Percentiles rank a stretch among this genome's conserved stretches.
phyloP scores from a whole-genome alignment of 441 rosid genomes.

The Lepidium campestre region DNA sequence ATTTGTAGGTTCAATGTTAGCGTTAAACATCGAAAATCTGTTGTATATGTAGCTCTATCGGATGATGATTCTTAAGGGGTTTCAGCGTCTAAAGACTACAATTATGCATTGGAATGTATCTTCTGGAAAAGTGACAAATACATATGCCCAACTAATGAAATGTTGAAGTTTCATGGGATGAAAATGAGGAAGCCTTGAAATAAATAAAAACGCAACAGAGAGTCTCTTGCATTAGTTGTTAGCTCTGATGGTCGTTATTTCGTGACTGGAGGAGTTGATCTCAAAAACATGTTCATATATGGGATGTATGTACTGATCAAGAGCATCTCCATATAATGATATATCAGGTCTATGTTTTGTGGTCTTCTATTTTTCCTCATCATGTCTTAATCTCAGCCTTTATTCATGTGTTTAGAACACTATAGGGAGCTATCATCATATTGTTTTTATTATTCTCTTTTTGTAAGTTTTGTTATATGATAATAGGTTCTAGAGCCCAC shows the following conservation, averaged over 20 bases:
- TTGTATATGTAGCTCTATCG: conserved; percentile 71
- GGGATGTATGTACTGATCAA: conserved; percentile 74
- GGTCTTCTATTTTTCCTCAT: neutral
- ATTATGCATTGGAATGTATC: conserved; percentile 83
- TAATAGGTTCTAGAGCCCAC: conserved; percentile 43
- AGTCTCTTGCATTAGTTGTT: conserved; percentile 73
- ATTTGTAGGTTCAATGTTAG: conserved; percentile 39
- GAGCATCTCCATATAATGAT: conserved; percentile 70
- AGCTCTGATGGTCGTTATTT: conserved; percentile 90
- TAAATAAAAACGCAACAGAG: conserved; percentile 59
- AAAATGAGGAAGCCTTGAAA: conserved; percentile 60
- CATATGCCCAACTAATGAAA: conserved; percentile 71
- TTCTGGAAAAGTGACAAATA: conserved; percentile 57
- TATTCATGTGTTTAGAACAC: conserved; percentile 27
- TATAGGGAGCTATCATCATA: too few species aligned
- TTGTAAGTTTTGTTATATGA: conserved; percentile 9
- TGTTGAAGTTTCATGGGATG: conserved; percentile 64
- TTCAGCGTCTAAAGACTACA: conserved; percentile 78
- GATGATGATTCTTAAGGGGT: conserved; percentile 79
- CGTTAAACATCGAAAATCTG: conserved; percentile 74
- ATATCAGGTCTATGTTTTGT: neutral
- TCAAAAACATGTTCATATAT: conserved; percentile 92
- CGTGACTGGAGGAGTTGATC: conserved; percentile 89
- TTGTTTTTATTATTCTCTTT: conserved; percentile 1
- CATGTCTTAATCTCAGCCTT: neutral